Evolutionary conservation across 1,139 yeast genomes (phyloP).

Genomic region (Diutina scorzettiae): DNA sequence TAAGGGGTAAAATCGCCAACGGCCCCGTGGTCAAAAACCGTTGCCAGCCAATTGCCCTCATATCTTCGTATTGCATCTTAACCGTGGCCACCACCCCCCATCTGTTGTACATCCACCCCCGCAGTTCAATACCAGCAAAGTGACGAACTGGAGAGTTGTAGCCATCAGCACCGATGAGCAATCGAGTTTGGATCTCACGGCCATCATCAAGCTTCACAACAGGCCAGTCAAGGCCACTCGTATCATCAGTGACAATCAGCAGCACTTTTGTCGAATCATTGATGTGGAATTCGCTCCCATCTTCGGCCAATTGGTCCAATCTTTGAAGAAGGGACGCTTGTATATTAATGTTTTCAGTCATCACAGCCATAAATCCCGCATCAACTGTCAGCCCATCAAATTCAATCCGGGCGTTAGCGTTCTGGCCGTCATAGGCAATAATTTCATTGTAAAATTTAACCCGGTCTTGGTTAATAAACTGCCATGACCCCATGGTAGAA

Average conservation of each 20-base stretch:
- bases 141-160: conserved; percentile 86
- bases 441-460: conserved; percentile 71
- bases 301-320: conserved; percentile 36
- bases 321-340: conserved; percentile 57
- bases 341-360: conserved; percentile 81
- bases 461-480: conserved; percentile 53
- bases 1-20: conserved; percentile 78
- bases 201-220: conserved; percentile 61
- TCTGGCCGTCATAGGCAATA: conserved; percentile 73
- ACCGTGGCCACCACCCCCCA: conserved; percentile 89
- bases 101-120: conserved; percentile 87
- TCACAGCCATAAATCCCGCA: conserved; percentile 45
- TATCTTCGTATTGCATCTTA: conserved; percentile 61
- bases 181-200: conserved; percentile 47
- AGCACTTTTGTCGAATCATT: conserved; percentile 58
- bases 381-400: conserved; percentile 47
- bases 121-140: conserved; percentile 67
- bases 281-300: conserved; percentile 26
- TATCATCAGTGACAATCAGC: conserved; percentile 23
- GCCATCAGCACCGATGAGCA: conserved; percentile 92
- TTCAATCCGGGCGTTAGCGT: conserved; percentile 54
- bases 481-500: conserved; percentile 63
- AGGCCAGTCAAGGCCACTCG: conserved; percentile 53
- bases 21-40: conserved; percentile 90
- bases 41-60: conserved; percentile 78